Evolutionary conservation across 768 basidiomycete genomes (phyloP).

Genomic region (Glaciozyma martinii): DNA sequence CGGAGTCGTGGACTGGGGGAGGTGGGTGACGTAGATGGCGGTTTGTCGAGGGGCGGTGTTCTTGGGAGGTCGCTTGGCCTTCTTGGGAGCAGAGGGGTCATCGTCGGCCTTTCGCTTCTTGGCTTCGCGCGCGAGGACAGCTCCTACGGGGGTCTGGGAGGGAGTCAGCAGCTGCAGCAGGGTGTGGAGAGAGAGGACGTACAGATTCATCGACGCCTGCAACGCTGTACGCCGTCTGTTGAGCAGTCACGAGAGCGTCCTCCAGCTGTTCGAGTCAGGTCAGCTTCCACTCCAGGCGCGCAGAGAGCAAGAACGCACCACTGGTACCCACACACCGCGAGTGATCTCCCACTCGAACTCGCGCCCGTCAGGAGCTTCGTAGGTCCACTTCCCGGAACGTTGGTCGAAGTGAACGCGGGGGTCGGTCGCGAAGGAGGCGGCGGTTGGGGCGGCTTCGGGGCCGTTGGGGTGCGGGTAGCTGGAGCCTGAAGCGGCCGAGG

Average conservation of each 20-base stretch:
- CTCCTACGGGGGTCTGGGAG: conserved; percentile 30
- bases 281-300: neutral
- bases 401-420: conserved; percentile 53
- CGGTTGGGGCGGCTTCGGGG: too few relatives aligned
- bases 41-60: conserved; percentile 39
- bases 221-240: conserved; percentile 92
- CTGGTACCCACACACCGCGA: conserved; percentile 70
- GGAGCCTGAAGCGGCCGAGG: too few relatives aligned
- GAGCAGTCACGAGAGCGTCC: conserved; percentile 72
- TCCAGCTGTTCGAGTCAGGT: conserved; percentile 52
- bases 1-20: conserved; percentile 64
- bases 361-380: conserved; percentile 70
- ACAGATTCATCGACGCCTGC: conserved; percentile 90
- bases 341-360: conserved; percentile 78
- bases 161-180: neutral
- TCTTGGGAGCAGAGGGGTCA: conserved; percentile 54
- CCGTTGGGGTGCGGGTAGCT: too few relatives aligned
- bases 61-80: conserved; percentile 14
- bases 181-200: neutral
- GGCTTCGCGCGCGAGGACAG: conserved; percentile 59
- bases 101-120: conserved; percentile 58
- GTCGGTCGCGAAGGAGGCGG: neutral
- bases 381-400: conserved; percentile 67
- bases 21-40: conserved; percentile 68
- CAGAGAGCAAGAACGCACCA: conserved; percentile 46